Base-by-base conservation (phyloP, 768 basidiomycete species). In the Clavulina sp. region DNA sequence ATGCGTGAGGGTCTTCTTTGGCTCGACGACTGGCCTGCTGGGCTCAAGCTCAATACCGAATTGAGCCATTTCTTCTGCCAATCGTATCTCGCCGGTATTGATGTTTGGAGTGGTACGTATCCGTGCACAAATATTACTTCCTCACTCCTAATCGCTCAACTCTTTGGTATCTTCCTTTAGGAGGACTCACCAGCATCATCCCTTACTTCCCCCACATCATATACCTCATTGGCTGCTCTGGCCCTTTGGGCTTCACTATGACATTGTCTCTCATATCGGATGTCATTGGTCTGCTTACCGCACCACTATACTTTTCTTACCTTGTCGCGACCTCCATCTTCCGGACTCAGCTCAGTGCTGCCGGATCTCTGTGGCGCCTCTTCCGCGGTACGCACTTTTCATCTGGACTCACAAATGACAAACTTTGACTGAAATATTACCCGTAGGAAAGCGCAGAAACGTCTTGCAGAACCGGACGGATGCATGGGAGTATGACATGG, bases 1-100 rank as follows among this genome's bases (percentile, higher is more conserved):
- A 62, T 82, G 5, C 72, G 74, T 40, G 65, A 67, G 16, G 69
- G 73, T 0, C 69, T 96, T 2, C 58, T 70, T 1, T 96, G 91
- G 92, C 71, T 99, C 9, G 84, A 95, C 62, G 77, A 83, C 54
- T 97, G 93, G 93, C 93, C 93, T 0, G 89, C 81, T 1, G 93
- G 95, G 1, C 67, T 99, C 36, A 99, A 99, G 65, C 78, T 99
- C 49, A 97, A 97, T 60, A 86, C 87, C 0, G 86, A 96, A 58
- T 73, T 99, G n/a, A 86, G 87, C 58, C 69, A 71, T 24, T 83
- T 95, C 61, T 83, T 87, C 59, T 77, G 80, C n/a, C 72, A 78
- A 53, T 71, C 74, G 0, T 80, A 95, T 48, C 68, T 80, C 2
- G 72, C 72, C 24, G 56, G 85, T 13, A 73, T 86, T 16, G 70